phyloP scores from a whole-genome alignment of 2,329 filamentous ascomycete genomes.

The Aspergillus proliferans region DNA sequence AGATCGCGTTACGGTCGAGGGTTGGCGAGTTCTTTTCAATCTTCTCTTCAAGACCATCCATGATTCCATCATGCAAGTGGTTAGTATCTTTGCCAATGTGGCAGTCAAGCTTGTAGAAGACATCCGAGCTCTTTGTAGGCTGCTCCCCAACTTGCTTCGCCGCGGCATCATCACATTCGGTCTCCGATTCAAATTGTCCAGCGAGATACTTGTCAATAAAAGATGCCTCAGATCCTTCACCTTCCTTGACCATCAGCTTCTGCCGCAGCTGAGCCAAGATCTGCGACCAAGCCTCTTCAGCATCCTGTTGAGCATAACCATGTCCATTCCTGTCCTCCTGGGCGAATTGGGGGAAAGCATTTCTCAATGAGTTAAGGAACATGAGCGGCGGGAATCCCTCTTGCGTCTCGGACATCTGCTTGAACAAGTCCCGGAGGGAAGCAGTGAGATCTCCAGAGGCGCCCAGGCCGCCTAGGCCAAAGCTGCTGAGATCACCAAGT shows the following conservation, averaged over 20 bases:
- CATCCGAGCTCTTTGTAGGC: constrained; percentile 60
- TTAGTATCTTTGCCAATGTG: constrained; percentile 86
- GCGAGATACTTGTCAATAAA: constrained; percentile 90
- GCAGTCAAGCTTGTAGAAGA: constrained; percentile 90
- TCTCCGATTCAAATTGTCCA: constrained; percentile 69
- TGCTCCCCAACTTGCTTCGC: constrained; percentile 71
- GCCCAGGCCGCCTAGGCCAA: constrained; percentile 54
- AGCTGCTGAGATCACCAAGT: constrained; percentile 44
- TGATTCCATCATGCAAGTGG: constrained; percentile 81
- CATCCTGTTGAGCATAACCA: constrained; percentile 95
- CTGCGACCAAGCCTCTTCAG: constrained; percentile 96
- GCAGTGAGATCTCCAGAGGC: constrained; percentile 65
- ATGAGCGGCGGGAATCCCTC: constrained; percentile 75
- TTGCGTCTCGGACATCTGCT: constrained; percentile 82
- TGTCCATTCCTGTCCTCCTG: constrained; percentile 76
- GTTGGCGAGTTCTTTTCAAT: constrained; percentile 81
- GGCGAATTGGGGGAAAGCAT: constrained; percentile 83
- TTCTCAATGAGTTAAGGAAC: constrained; percentile 75
- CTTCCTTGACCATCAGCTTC: constrained; percentile 63
- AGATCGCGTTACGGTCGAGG: constrained; percentile 70
- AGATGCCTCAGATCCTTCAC: constrained; percentile 48
- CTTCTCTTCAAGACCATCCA: constrained; percentile 75
- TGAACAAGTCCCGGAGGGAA: constrained; percentile 76
- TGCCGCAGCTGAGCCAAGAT: constrained; percentile 77
- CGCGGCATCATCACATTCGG: constrained; percentile 75